Evolutionary conservation across 108 stramenopile genomes (phyloP), one percentile per base, ranked within the genome.

Genomic region (Aurantiochytrium sp.): DNA sequence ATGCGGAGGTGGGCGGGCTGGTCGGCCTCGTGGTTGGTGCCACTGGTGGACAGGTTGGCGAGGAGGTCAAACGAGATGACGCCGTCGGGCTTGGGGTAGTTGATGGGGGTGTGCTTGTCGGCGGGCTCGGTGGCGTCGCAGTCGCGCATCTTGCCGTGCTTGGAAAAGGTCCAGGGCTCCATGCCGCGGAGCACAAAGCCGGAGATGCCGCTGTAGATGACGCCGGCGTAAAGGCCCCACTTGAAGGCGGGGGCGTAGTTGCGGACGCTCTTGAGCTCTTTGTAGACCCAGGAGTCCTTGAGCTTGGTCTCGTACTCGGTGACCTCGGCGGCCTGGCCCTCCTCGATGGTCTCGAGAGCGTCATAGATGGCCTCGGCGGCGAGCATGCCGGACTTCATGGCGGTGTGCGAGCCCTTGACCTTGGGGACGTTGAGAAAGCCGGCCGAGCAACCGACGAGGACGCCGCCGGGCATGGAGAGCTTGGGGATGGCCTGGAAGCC

Each of bases 331-430:
- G 90, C 34, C 65, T 93, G 89, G 39, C 95, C 87, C 86, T 94
- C 93, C 17, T 93, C 95, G 54, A 87, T 69, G 48, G 48, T 50
- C 69, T 86, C 55, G 5, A 98, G 88, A 10, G 93, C 88, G 15
- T 96, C 96, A 88, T 95, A 96, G 41, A 94, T 92, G 4, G 97
- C 94, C 91, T 98, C 97, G 21, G 97, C 97, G 10, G 97, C 97
- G 68, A 97, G 90, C 88, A 96, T 95, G 45, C 97, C 97, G 55
- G 93, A 95, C 92, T 99, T 97, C 54, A 99, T 95, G 54, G 99
- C 99, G 50, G 97, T 97, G 90, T 99, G 99, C n/a, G 95, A 91
- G 21, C 99, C 99, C 91, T 99, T 99, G 93, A 99, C 98, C 91
- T 99, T 99, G 69, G 98, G 97, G 2, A 97, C 95, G 91, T 99